A percentile compares a stretch with the other conserved stretches of the same genome.
Evolutionary conservation across 2,329 filamentous ascomycete species (phyloP).

Genomic region (Fusarium sterilihyphosum): DNA sequence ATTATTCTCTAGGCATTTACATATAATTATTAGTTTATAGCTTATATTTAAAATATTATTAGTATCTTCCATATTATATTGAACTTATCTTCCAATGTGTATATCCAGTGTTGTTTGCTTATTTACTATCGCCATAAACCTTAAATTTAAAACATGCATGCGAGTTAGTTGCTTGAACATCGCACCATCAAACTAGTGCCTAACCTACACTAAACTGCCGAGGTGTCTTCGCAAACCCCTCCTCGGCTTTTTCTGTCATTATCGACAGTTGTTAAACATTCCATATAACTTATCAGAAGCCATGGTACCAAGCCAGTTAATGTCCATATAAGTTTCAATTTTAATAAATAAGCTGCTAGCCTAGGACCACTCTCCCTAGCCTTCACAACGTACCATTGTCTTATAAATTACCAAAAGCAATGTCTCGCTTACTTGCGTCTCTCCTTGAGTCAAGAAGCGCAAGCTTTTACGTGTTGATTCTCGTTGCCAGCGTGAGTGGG

Average conservation of each 20-base stretch:
- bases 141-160: no score
- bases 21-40: neutral
- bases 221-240: neutral
- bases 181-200: no score
- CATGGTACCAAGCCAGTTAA: neutral
- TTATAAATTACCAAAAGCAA: neutral
- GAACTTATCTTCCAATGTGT: no score
- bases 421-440: neutral
- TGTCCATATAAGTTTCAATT: neutral
- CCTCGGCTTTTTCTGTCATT: neutral
- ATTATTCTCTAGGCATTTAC: no score
- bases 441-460: neutral
- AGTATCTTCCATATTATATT: fast-evolving
- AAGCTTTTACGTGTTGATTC: neutral
- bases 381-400: fast-evolving
- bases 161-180: no score
- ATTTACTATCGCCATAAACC: no score
- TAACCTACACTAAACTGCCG: neutral
- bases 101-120: no score
- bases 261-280: neutral
- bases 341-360: fast-evolving
- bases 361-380: neutral
- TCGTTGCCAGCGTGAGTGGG: neutral
- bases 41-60: fast-evolving
- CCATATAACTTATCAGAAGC: fast-evolving